These are phyloP conservation scores for Colletotrichum lini DNA, from an alignment of 2,329 filamentous ascomycete species.

Conservation along the genomic window DNA sequence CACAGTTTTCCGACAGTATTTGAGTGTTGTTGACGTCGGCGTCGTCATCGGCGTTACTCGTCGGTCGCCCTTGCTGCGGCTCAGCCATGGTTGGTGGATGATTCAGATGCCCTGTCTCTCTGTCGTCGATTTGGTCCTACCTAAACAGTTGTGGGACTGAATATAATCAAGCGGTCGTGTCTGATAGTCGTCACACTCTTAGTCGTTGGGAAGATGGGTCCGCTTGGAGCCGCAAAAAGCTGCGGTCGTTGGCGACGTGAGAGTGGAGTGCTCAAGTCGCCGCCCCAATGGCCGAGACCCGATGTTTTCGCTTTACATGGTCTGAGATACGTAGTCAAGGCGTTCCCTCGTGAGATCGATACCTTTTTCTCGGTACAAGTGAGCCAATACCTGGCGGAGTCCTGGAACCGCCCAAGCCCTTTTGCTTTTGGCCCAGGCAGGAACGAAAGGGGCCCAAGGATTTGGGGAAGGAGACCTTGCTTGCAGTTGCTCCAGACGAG, in stretches of 20 bases:
- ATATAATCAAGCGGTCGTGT: too few species aligned
- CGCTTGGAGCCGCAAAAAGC: neutral
- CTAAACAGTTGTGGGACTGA: neutral
- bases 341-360: too few species aligned
- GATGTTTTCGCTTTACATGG: too few species aligned
- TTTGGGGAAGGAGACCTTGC: neutral
- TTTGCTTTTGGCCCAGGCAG: neutral
- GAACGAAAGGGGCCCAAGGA: neutral
- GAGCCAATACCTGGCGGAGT: neutral
- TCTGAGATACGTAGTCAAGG: too few species aligned
- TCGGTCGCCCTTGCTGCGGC: neutral
- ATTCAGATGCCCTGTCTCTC: neutral
- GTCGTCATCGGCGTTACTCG: neutral
- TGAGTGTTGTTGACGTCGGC: constrained; percentile 43
- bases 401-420: constrained; percentile 2
- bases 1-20: constrained; percentile 82
- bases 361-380: neutral
- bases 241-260: neutral
- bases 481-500: neutral
- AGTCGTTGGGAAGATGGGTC: neutral
- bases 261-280: neutral
- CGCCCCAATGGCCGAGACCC: too few species aligned
- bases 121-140: neutral
- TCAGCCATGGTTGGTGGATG: neutral
- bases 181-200: neutral